These are phyloP conservation scores for Rhipidocladum racemiflorum DNA, from an alignment of 176 grass and related monocot genomes.

Conservation along the genomic window DNA sequence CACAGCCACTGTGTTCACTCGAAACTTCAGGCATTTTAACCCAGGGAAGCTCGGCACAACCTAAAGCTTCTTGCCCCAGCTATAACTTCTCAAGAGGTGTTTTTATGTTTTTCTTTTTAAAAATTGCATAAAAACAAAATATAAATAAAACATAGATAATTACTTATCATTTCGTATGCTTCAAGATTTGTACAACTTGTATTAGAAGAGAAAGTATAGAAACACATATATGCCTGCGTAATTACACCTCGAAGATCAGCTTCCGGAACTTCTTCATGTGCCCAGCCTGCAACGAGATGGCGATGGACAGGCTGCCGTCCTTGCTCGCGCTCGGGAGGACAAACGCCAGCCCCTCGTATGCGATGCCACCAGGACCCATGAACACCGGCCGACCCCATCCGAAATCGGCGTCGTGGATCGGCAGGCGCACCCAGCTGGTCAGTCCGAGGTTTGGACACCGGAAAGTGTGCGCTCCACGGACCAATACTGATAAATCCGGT, in stretches of 20 bases:
- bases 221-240: no score
- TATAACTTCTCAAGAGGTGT: no score
- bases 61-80: conserved; percentile 20
- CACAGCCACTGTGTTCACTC: background rate
- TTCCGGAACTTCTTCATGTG: conserved; percentile 87
- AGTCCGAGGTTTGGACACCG: conserved; percentile 77
- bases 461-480: conserved; percentile 79
- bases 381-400: conserved; percentile 85
- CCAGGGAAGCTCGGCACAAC: conserved; percentile 1
- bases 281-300: conserved; percentile 76
- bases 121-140: no score
- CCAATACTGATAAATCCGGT: conserved; percentile 63
- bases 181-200: no score
- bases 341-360: conserved; percentile 77
- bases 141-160: no score
- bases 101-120: no score
- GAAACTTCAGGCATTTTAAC: conserved; percentile 2
- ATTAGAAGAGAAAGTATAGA: no score
- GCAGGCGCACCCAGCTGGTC: conserved; percentile 88
- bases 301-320: conserved; percentile 65
- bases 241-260: conserved; percentile 54
- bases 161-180: no score
- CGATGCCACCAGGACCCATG: conserved; percentile 85
- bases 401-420: conserved; percentile 75
- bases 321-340: conserved; percentile 63